Evolutionary conservation across 2,329 filamentous ascomycete species (phyloP).

Genomic region (Xylaria sp.): DNA sequence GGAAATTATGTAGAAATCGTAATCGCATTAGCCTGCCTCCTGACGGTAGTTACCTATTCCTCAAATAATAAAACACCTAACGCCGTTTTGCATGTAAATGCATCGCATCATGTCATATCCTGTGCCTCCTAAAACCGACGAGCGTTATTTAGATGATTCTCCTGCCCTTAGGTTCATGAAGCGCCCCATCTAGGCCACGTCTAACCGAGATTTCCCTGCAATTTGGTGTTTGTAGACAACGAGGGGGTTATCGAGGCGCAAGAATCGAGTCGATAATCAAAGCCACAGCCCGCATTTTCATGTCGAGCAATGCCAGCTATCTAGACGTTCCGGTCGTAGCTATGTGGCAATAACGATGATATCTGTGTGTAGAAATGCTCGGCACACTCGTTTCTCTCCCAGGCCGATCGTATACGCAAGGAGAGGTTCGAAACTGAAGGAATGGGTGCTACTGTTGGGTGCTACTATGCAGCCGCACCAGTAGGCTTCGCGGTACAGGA

Average conservation of each 20-base stretch:
- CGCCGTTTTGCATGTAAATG: background rate
- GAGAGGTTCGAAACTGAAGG: background rate
- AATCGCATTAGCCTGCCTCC: slow-evolving; percentile 22
- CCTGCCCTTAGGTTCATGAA: background rate
- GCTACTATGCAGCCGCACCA: slow-evolving; percentile 37
- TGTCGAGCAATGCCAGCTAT: background rate
- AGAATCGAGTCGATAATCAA: background rate
- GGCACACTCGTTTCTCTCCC: background rate
- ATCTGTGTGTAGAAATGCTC: background rate
- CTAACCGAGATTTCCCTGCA: background rate
- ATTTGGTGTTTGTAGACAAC: background rate
- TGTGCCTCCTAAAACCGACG: background rate
- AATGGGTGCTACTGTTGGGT: slow-evolving; percentile 8
- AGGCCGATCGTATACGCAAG: background rate
- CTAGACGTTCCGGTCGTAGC: background rate
- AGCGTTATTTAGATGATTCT: background rate
- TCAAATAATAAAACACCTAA: slow-evolving; percentile 19
- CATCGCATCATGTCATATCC: background rate
- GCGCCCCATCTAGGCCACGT: background rate
- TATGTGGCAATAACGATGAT: background rate
- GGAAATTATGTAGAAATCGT: slow-evolving; percentile 6
- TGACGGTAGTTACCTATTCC: background rate
- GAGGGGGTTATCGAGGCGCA: background rate
- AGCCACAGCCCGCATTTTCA: background rate
- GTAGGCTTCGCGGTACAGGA: slow-evolving; percentile 88